phyloP scores from a whole-genome alignment of 768 basidiomycete species.

The Podaxis sp. region DNA sequence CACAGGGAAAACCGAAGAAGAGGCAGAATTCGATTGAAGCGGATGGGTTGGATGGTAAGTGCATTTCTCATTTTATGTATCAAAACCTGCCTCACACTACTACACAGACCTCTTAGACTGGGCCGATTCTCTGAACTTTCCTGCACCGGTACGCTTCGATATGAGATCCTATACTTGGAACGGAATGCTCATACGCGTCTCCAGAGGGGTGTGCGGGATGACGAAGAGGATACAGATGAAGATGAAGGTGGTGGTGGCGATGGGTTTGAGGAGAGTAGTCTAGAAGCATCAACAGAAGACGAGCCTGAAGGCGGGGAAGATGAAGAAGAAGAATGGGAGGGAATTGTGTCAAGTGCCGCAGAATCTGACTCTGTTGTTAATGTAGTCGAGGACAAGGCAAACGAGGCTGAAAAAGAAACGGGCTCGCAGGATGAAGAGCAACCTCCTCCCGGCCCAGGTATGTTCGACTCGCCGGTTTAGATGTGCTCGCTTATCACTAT shows the following conservation, averaged over 20 bases:
- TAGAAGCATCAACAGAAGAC: constrained; percentile 17
- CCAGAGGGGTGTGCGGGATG: constrained; percentile 13
- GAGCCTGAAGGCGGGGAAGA: constrained; percentile 12
- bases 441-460: constrained; percentile 7
- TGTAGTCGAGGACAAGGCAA: constrained; percentile 11
- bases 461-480: neutral
- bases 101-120: constrained; percentile 52
- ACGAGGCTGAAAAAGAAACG: constrained; percentile 15
- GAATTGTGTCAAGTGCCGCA: constrained; percentile 18
- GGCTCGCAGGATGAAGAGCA: neutral
- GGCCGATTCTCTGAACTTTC: constrained; percentile 30
- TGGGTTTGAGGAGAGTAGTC: constrained; percentile 6
- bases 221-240: constrained; percentile 21
- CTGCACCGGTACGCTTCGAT: constrained; percentile 9
- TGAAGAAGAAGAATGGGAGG: constrained; percentile 31
- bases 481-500: neutral
- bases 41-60: constrained; percentile 83
- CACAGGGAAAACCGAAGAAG: constrained; percentile 34
- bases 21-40: constrained; percentile 48
- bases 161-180: constrained; percentile 5
- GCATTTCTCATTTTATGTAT: neutral
- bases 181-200: neutral
- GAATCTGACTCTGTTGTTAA: constrained; percentile 13
- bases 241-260: constrained; percentile 24
- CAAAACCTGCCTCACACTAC: neutral